Evolutionary conservation across 139 green algal species (phyloP).

Genomic region (Gonium pectorale): DNA sequence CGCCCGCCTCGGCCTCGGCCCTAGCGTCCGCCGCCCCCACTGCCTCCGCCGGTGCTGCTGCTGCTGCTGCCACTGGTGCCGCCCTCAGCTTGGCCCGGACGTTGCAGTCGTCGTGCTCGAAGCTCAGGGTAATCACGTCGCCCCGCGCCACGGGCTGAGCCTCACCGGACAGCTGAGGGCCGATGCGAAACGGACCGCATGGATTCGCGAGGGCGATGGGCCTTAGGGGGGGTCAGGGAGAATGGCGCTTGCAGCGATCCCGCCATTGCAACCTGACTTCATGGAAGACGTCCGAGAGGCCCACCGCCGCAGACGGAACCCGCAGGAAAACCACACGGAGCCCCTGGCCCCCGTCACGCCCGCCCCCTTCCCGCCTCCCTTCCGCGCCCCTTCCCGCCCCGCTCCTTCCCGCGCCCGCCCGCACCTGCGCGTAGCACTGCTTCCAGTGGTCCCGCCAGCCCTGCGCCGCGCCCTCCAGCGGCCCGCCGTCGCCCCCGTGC

Average conservation of each 20-base stretch:
- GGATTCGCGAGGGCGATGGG: too few species aligned
- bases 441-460: constrained; percentile 74
- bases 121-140: neutral
- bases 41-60: neutral
- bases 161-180: constrained; percentile 17
- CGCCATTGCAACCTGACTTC: too few species aligned
- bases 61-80: neutral
- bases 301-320: too few species aligned
- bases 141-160: neutral
- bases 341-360: too few species aligned
- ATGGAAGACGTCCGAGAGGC: too few species aligned
- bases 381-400: neutral
- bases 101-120: constrained; percentile 54
- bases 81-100: neutral
- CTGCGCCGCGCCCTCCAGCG: constrained; percentile 31
- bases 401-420: neutral
- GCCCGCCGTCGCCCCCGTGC: constrained; percentile 16
- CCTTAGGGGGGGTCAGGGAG: too few species aligned
- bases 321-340: too few species aligned
- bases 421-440: constrained; percentile 63
- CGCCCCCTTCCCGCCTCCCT: neutral
- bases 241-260: too few species aligned
- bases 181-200: too few species aligned
- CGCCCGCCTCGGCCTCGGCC: too few species aligned
- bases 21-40: too few species aligned